Evolutionary conservation across 2,329 filamentous ascomycete species (phyloP).

Genomic region (Colletotrichum spinosum): DNA sequence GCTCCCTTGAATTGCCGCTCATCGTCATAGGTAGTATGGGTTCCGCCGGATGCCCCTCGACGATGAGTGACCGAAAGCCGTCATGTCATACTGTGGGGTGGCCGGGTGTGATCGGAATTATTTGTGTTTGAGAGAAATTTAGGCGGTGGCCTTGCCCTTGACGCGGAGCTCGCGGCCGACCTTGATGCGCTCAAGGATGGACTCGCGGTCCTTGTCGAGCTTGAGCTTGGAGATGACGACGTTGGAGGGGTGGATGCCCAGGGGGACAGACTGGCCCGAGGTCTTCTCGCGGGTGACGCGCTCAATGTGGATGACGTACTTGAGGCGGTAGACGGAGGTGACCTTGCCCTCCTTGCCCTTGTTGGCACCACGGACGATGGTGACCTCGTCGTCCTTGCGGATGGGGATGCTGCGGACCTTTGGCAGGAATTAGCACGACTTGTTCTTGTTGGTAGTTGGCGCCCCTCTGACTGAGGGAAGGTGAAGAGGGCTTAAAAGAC

Average conservation of each 20-base stretch:
- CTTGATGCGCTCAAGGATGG: conserved; percentile 87
- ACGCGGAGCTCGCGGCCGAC: conserved; percentile 79
- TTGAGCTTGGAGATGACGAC: conserved; percentile 99
- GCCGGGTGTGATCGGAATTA: neutral
- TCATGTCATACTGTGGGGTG: no score
- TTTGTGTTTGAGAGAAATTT: conserved; percentile 44
- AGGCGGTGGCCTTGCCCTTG: conserved; percentile 76
- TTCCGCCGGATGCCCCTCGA: neutral
- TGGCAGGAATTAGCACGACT: conserved; percentile 8
- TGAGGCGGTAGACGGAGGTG: conserved; percentile 96
- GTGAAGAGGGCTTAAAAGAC: conserved; percentile 46
- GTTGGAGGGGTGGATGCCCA: conserved; percentile 96
- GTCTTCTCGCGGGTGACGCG: conserved; percentile 97
- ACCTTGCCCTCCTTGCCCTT: conserved; percentile 99
- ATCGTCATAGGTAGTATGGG: neutral
- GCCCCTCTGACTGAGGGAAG: no score
- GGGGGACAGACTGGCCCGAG: conserved; percentile 93
- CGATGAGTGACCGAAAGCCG: no score
- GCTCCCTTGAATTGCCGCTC: conserved; percentile 34
- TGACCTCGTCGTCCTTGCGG: conserved; percentile 97
- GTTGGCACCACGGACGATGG: conserved; percentile 90
- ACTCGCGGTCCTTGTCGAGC: conserved; percentile 95
- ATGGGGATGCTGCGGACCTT: conserved; percentile 95
- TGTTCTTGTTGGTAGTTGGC: neutral
- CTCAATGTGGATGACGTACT: conserved; percentile 98